Conservation (phyloP, 2,329 filamentous ascomycete species). For the Fulvia fulva region DNA sequence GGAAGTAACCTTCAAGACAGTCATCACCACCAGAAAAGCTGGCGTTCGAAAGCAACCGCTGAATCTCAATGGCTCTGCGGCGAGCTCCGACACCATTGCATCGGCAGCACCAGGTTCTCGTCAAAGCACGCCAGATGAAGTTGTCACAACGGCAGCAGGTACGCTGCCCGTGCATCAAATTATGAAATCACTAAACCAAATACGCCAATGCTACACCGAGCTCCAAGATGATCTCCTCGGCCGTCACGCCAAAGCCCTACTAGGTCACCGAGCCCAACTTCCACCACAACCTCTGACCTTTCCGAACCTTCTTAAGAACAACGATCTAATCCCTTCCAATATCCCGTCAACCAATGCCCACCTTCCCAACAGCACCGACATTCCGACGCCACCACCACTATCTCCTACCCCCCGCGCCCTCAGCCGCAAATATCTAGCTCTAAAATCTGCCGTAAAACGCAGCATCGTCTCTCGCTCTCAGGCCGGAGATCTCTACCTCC, state of each 20-base stretch:
- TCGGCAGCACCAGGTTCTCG: background rate
- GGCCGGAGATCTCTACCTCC: background rate
- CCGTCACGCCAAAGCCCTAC: background rate
- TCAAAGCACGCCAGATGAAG: background rate
- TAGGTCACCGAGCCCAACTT: background rate
- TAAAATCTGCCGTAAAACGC: background rate
- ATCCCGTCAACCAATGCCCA: background rate
- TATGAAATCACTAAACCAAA: background rate
- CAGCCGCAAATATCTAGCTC: background rate
- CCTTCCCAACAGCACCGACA: no score
- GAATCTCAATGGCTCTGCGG: background rate
- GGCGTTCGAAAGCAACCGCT: background rate
- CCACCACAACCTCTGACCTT: background rate
- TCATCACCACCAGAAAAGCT: background rate
- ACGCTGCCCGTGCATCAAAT: background rate
- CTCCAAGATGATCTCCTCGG: background rate
- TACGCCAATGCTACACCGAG: background rate
- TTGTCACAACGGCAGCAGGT: background rate
- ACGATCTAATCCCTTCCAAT: background rate
- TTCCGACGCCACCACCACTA: no score
- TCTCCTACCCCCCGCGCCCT: background rate
- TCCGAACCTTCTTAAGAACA: background rate
- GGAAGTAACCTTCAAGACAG: background rate
- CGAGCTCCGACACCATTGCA: background rate
- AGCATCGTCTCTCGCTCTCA: background rate